These are phyloP conservation scores for Naegleria gruberi DNA, from an alignment of 208 protist species.

Conservation along the genomic window DNA sequence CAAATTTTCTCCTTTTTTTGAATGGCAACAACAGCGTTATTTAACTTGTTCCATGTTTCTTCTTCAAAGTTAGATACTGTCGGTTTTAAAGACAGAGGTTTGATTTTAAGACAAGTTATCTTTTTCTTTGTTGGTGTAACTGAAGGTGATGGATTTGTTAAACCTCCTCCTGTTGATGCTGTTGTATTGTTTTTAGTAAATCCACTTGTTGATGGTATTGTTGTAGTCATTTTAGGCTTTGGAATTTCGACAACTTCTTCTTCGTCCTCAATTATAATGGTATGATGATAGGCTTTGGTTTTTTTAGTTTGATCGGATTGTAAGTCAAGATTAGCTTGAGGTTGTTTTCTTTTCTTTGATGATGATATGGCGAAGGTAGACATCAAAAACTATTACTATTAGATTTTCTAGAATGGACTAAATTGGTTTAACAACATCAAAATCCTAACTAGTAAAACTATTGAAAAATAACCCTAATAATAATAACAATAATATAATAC, in stretches of 20 bases:
- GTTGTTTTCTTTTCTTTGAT: neutral
- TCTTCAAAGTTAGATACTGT: neutral
- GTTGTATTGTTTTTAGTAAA: neutral
- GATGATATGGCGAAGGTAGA: neutral
- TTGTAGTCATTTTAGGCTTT: neutral
- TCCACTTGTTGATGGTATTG: neutral
- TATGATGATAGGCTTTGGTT: neutral
- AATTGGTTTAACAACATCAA: too few relatives aligned
- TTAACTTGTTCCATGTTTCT: conserved; percentile 8
- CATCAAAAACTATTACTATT: too few relatives aligned
- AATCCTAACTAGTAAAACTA: too few relatives aligned
- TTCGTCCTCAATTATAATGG: neutral
- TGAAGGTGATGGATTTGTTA: neutral
- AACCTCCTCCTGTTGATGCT: neutral
- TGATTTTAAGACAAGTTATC: neutral
- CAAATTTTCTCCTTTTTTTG: neutral
- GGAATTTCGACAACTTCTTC: neutral
- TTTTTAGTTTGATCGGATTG: neutral
- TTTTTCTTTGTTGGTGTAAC: neutral
- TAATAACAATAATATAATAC: too few relatives aligned
- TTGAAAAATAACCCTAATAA: too few relatives aligned
- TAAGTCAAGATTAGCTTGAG: neutral
- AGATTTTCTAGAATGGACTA: too few relatives aligned
- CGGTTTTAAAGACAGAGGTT: neutral
- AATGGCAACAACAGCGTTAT: neutral